These are phyloP conservation scores for Cladosporium sp. DNA, from an alignment of 2,329 filamentous ascomycete species.

Conservation along the genomic window DNA sequence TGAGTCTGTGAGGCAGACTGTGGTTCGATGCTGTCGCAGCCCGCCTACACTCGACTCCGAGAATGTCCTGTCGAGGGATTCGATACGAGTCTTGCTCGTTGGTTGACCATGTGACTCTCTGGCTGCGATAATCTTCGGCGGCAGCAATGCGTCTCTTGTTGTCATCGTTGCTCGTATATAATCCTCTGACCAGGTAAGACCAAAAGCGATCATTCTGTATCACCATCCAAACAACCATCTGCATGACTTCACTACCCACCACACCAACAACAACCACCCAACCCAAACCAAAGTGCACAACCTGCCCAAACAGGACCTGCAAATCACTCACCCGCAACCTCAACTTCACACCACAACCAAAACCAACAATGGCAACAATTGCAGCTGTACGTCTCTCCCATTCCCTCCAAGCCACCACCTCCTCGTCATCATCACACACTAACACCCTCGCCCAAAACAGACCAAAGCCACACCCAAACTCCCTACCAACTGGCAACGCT, in stretches of 20 bases:
- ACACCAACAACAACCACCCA: not conserved
- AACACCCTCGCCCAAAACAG: not conserved
- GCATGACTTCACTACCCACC: not conserved
- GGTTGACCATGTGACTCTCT: not conserved
- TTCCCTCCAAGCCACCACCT: not conserved
- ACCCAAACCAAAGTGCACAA: conserved; percentile 1
- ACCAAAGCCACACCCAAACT: conserved; percentile 2
- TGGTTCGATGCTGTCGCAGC: conserved; percentile 8
- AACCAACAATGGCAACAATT: not conserved
- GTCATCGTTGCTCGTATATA: conserved; percentile 2
- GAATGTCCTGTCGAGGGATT: not conserved
- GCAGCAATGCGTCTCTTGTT: not conserved
- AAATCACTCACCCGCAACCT: conserved; percentile 1
- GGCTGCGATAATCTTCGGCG: not conserved
- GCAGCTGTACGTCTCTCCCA: not conserved
- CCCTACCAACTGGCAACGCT: conserved; percentile 2
- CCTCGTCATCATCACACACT: not conserved
- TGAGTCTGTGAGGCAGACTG: not conserved
- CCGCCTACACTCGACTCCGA: conserved; percentile 10
- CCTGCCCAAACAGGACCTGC: conserved; percentile 3
- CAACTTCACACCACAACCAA: not conserved
- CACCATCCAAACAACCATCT: conserved; percentile 2
- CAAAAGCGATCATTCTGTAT: not conserved
- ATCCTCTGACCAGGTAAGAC: not conserved
- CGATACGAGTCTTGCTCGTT: conserved; percentile 8